A percentile compares a stretch with the other conserved stretches of the same genome.
Evolutionary conservation across 306 rosid genomes (phyloP).

Genomic region (Cicer cuneatum): DNA sequence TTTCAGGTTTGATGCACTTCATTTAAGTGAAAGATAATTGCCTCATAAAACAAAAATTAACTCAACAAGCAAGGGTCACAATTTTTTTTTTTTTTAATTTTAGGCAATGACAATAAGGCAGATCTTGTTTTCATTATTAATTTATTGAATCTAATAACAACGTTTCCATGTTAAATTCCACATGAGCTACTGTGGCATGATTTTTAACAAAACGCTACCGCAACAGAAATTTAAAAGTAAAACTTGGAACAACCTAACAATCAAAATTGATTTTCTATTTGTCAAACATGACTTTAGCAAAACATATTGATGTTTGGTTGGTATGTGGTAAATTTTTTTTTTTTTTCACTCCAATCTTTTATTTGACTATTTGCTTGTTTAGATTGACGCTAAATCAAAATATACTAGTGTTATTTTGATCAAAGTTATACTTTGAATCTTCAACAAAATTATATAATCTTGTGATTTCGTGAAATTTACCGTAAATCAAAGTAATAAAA

Average conservation of each 20-base stretch:
- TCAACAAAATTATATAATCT: too few relatives aligned
- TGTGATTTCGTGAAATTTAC: too few relatives aligned
- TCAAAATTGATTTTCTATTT: not conserved
- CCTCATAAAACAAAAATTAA: too few relatives aligned
- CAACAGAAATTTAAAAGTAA: too few relatives aligned
- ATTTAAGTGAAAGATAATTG: not conserved
- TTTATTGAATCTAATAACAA: not conserved
- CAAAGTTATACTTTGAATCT: too few relatives aligned
- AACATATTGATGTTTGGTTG: not conserved
- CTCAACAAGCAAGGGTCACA: too few relatives aligned
- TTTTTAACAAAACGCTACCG: not conserved
- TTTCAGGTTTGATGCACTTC: constrained; percentile 7
- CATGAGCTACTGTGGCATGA: not conserved
- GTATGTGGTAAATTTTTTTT: not conserved
- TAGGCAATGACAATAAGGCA: not conserved
- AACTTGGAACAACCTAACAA: not conserved
- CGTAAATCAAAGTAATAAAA: too few relatives aligned
- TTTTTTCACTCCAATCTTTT: not conserved
- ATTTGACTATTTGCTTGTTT: not conserved
- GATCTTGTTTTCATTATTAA: constrained; percentile 17
- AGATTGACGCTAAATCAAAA: not conserved
- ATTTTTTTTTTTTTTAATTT: too few relatives aligned
- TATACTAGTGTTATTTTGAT: not conserved
- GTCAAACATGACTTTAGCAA: not conserved
- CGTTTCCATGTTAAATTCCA: not conserved